Evolutionary conservation across 2,329 filamentous ascomycete genomes (phyloP).

Genomic region (Orbilia blumenaviensis): DNA sequence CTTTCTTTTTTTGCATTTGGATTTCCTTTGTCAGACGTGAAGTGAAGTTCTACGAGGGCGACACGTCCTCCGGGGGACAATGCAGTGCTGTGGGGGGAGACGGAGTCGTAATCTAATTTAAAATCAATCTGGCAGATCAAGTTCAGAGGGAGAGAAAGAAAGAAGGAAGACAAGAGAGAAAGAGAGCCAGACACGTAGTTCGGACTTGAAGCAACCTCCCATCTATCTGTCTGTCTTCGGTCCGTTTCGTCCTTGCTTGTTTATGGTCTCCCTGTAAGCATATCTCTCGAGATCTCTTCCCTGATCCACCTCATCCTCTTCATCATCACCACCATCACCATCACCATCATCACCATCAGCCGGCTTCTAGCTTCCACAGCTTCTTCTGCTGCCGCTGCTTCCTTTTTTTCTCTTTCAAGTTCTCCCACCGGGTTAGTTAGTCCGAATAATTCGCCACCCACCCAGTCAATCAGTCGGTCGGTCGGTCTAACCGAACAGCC

Average conservation of each 20-base stretch:
- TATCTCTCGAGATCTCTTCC: neutral
- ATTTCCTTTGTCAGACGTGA: neutral
- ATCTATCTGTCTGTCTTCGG: too few relatives aligned
- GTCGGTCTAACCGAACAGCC: too few relatives aligned
- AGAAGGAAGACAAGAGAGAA: neutral
- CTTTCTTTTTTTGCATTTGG: too few relatives aligned
- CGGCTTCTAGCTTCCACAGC: too few relatives aligned
- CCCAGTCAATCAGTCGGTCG: too few relatives aligned
- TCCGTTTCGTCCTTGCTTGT: too few relatives aligned
- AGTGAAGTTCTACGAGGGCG: neutral
- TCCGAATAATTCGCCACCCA: neutral
- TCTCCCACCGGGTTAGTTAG: neutral
- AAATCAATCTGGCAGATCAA: too few relatives aligned
- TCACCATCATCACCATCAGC: too few relatives aligned
- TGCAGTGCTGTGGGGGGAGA: neutral
- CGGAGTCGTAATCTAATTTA: neutral
- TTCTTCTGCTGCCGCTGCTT: neutral
- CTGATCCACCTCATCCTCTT: neutral
- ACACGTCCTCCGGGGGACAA: constrained; percentile 8
- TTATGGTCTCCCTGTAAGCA: neutral
- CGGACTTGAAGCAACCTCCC: neutral
- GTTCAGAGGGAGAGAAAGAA: too few relatives aligned
- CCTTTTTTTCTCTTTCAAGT: neutral
- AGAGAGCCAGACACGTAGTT: neutral
- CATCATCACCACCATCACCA: too few relatives aligned